A percentile compares a stretch with the other conserved stretches of the same genome.
Evolutionary conservation across 768 basidiomycete species (phyloP).

Genomic region (Tricholoma flavovirens): DNA sequence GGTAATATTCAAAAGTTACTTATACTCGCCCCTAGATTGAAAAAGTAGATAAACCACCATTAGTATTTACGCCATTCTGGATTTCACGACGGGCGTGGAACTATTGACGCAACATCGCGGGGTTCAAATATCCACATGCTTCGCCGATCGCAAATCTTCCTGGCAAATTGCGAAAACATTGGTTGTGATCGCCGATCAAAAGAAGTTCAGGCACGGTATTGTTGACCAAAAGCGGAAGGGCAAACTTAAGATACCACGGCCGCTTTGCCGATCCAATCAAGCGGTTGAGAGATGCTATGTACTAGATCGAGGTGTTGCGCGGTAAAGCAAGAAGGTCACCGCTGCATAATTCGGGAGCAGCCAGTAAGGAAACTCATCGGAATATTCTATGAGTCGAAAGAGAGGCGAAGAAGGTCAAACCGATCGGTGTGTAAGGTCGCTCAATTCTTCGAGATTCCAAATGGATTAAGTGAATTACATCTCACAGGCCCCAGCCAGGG

Average conservation of each 20-base stretch:
- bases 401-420: constrained; percentile 1
- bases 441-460: constrained; percentile 7
- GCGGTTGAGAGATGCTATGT: background rate
- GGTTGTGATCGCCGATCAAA: constrained; percentile 63
- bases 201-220: constrained; percentile 34
- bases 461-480: constrained; percentile 16
- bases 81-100: constrained; percentile 5
- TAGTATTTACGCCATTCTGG: constrained; percentile 27
- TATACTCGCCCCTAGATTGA: background rate
- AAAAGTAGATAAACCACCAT: constrained; percentile 24
- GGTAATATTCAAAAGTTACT: constrained; percentile 3
- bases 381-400: background rate
- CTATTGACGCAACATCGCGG: constrained; percentile 14
- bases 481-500: constrained; percentile 31
- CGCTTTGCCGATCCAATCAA: constrained; percentile 21
- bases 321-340: constrained; percentile 12
- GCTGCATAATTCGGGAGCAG: constrained; percentile 18
- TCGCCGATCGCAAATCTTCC: constrained; percentile 14
- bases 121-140: constrained; percentile 11
- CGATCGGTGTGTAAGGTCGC: background rate
- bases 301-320: constrained; percentile 4
- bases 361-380: background rate
- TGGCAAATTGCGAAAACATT: constrained; percentile 31
- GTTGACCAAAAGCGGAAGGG: constrained; percentile 1
- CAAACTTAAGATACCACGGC: constrained; percentile 23